Conservation (phyloP, 768 basidiomycete species). For the Phlegmacium glaucopus region DNA sequence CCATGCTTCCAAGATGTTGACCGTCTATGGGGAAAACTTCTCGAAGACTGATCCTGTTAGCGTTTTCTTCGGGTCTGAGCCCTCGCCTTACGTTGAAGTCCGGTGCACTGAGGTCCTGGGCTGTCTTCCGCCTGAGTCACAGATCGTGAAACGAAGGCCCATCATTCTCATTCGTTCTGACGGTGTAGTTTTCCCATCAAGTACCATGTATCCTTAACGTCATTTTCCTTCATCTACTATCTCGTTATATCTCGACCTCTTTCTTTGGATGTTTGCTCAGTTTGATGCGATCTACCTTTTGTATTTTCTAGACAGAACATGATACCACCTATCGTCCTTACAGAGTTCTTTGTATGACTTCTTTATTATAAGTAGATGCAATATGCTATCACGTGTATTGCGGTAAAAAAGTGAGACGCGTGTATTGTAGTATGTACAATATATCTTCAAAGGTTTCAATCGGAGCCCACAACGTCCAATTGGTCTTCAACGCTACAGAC, state of each 20-base stretch:
- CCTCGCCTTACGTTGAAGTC: constrained; percentile 84
- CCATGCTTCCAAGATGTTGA: constrained; percentile 76
- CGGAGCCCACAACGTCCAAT: no score
- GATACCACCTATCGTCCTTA: constrained; percentile 4
- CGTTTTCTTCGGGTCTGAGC: constrained; percentile 85
- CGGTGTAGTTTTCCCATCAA: constrained; percentile 86
- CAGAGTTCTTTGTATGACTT: no score
- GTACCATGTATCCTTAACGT: constrained; percentile 69
- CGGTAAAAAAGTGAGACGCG: no score
- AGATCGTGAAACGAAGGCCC: constrained; percentile 65
- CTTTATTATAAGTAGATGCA: no score
- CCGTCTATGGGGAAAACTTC: constrained; percentile 88
- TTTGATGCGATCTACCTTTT: constrained; percentile 15
- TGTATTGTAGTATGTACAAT: no score
- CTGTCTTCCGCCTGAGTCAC: constrained; percentile 73
- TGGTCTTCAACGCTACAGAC: not conserved
- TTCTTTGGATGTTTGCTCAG: constrained; percentile 9
- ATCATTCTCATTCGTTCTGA: constrained; percentile 81
- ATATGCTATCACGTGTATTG: no score
- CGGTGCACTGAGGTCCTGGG: constrained; percentile 84
- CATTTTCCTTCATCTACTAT: constrained; percentile 6
- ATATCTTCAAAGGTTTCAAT: no score
- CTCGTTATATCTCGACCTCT: constrained; percentile 10
- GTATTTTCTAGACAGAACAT: constrained; percentile 24
- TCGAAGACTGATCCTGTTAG: constrained; percentile 76